Evolutionary conservation across 768 basidiomycete genomes (phyloP).

Genomic region (Gloeophyllum trabeum): DNA sequence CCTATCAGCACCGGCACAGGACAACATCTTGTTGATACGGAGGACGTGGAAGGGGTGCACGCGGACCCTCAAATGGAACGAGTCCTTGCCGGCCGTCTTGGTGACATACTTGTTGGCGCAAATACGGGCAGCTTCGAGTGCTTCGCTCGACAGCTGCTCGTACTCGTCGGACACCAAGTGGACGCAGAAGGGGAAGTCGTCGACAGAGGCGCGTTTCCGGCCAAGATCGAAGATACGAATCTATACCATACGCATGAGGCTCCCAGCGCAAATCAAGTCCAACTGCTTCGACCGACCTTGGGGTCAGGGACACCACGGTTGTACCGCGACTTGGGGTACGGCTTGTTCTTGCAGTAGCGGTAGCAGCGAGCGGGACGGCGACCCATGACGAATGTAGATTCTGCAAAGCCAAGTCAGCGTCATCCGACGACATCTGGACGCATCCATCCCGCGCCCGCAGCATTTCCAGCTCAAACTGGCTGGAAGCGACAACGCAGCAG

Average conservation of each 20-base stretch:
- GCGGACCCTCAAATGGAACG: slow-evolving; percentile 96
- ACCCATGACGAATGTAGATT: slow-evolving; percentile 48
- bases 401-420: neutral
- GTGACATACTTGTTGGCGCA: slow-evolving; percentile 99
- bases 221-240: slow-evolving; percentile 96
- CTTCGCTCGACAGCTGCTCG: slow-evolving; percentile 92
- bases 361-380: slow-evolving; percentile 97
- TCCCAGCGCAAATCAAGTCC: neutral
- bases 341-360: slow-evolving; percentile 99
- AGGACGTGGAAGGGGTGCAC: slow-evolving; percentile 98
- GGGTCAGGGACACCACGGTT: slow-evolving; percentile 98
- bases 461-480: neutral
- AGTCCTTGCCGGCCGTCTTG: slow-evolving; percentile 96
- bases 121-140: slow-evolving; percentile 96
- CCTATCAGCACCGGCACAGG: slow-evolving; percentile 98
- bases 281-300: slow-evolving; percentile 45
- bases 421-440: neutral
- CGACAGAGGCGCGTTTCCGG: slow-evolving; percentile 90
- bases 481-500: neutral
- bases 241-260: slow-evolving; percentile 27
- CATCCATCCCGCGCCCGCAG: neutral
- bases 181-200: slow-evolving; percentile 96
- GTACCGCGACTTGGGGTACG: slow-evolving; percentile 90
- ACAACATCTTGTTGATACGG: slow-evolving; percentile 99
- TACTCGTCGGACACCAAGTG: slow-evolving; percentile 98